phyloP scores from a whole-genome alignment of 305 asterid genomes.

The Petunia hybrid region DNA sequence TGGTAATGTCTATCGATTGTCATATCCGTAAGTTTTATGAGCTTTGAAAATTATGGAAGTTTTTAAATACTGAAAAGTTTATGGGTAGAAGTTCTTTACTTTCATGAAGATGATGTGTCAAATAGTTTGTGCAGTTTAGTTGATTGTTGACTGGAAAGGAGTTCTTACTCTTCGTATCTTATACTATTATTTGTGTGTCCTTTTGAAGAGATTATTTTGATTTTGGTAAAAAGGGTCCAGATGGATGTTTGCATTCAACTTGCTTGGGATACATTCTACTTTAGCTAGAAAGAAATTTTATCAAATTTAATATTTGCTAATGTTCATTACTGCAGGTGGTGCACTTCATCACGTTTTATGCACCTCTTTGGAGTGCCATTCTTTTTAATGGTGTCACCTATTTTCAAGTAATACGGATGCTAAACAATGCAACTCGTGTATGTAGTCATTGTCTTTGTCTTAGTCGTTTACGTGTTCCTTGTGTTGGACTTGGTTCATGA shows the following conservation, averaged over 20 bases:
- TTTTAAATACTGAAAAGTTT: conserved; percentile 11
- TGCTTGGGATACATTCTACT: conserved; percentile 16
- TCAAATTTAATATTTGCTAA: not conserved
- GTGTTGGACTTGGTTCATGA: conserved; percentile 32
- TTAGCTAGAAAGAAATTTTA: not conserved
- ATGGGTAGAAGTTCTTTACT: conserved; percentile 1
- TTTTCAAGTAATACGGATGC: conserved; percentile 97
- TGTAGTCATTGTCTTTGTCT: conserved; percentile 43
- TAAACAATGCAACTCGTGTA: conserved; percentile 97
- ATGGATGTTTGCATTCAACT: not conserved
- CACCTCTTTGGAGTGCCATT: conserved; percentile 98
- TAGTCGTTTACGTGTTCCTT: conserved; percentile 35
- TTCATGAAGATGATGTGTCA: conserved; percentile 1
- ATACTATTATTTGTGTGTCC: not conserved
- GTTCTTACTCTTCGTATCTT: not conserved
- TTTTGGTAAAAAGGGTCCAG: conserved; percentile 6
- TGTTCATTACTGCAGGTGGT: conserved; percentile 67
- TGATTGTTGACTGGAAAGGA: conserved; percentile 15
- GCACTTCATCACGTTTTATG: conserved; percentile 90
- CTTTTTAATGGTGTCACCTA: conserved; percentile 95
- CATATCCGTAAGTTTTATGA: conserved; percentile 6
- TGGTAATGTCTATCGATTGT: conserved; percentile 14
- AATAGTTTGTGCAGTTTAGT: not conserved
- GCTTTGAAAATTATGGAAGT: conserved; percentile 1
- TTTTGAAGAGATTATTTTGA: not conserved